Base-by-base conservation (phyloP, 108 stramenopile genomes). In the Schizochytrium sp. region DNA sequence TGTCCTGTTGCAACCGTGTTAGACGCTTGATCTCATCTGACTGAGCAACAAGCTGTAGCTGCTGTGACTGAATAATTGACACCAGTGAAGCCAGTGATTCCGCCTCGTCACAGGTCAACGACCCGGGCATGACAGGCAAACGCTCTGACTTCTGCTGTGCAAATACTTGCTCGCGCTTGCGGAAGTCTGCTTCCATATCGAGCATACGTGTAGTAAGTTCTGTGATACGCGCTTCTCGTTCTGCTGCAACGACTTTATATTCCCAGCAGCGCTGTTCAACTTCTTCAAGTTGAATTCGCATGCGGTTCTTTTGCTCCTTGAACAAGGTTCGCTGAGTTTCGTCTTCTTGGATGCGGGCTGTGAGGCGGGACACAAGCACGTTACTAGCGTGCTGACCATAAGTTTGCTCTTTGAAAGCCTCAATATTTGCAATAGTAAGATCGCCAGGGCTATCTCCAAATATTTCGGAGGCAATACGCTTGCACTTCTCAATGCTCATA, bases 221-320 rank as follows among this genome's bases (percentile, higher is more conserved):
- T n/a, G 47, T 83, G 3, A 83, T 83, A n/a, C 76, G 47, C 53
- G 28, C 76, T 28, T 83, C 76, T 17, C 76, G 76, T 53, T 83
- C 76, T 53, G 76, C 76, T 7, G 76, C 76, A 38, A 83, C 50
- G 76, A 83, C 76, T 53, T 83, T 83, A 40, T 55, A 83, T 53
- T 83, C 76, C 76, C 76, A 83, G 3, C 76, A 83, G 10, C 76
- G 76, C 76, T 83, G 76, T 28, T 83, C 76, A 10, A 28, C 10
- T 5, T 83, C 76, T 38, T 55, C 64, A 38, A 69, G 12, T 44
- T 69, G 64, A 15, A 44, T 44, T 38, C 28, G 64, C 12, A 69
- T 38, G 19, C 64, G 12, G 19, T 0, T 15, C 15, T 69, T 69
- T 69, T 69, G 64, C 64, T 69, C 64, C 64, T 15, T 7, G 12